Conservation (phyloP, 2,329 filamentous ascomycete genomes). For the Penicillium digitatum region DNA sequence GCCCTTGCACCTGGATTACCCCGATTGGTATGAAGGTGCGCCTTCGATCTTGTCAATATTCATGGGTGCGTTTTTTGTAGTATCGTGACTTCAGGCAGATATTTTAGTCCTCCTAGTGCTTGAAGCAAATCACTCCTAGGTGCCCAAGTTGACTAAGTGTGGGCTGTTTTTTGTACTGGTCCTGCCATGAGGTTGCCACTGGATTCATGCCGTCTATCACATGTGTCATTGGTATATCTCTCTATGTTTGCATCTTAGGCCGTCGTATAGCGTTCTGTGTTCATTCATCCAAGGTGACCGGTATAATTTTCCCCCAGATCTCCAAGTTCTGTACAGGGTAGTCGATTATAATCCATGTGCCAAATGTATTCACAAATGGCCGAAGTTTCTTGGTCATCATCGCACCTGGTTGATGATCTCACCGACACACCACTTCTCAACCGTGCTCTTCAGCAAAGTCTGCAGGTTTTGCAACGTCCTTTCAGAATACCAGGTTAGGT, state of each 20-base stretch:
- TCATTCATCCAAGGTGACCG: neutral
- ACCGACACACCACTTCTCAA: constrained; percentile 13
- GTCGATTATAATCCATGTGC: neutral
- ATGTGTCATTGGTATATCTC: neutral
- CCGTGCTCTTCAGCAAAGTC: constrained; percentile 4
- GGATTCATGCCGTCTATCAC: neutral
- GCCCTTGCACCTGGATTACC: too few species aligned
- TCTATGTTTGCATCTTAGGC: neutral
- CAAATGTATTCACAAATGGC: neutral
- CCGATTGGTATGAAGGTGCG: too few species aligned
- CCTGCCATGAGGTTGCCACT: too few species aligned
- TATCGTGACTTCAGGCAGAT: too few species aligned
- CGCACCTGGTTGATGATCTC: constrained; percentile 7
- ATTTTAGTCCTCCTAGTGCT: too few species aligned
- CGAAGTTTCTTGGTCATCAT: neutral
- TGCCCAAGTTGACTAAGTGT: too few species aligned
- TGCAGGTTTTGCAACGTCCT: constrained; percentile 47
- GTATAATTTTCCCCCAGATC: neutral
- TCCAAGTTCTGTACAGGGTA: neutral
- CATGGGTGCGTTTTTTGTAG: too few species aligned
- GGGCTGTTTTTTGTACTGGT: too few species aligned
- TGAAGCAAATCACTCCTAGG: too few species aligned
- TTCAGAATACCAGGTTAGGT: constrained; percentile 53
- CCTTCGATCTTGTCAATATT: too few species aligned
- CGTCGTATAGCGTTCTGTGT: neutral